A percentile compares a stretch with the other conserved stretches of the same genome.
These are phyloP conservation scores for Cyathus striatus DNA, from an alignment of 768 basidiomycete species.

Conservation along the genomic window DNA sequence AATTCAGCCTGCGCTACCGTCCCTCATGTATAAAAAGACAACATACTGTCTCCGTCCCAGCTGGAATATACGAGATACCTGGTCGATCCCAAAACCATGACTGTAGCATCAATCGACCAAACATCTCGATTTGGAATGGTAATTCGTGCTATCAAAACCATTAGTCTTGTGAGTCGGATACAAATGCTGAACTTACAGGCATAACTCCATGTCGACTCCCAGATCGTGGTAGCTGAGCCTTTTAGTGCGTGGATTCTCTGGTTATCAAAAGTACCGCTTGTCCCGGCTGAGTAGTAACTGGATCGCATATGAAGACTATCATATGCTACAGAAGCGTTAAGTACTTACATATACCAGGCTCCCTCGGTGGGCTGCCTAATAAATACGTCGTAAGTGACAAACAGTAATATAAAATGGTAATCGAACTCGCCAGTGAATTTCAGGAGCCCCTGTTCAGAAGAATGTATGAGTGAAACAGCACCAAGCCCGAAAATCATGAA, in stretches of 20 bases:
- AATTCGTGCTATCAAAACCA: constrained; percentile 15
- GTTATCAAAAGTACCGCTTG: constrained; percentile 23
- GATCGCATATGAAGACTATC: neutral
- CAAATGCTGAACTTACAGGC: constrained; percentile 10
- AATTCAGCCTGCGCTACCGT: neutral
- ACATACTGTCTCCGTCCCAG: constrained; percentile 24
- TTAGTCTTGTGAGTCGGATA: neutral
- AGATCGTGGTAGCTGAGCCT: constrained; percentile 24
- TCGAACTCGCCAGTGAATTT: constrained; percentile 20
- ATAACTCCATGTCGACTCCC: constrained; percentile 27
- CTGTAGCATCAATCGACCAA: constrained; percentile 28
- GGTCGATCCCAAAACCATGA: constrained; percentile 15
- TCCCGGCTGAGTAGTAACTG: constrained; percentile 27
- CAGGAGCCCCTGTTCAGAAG: constrained; percentile 19
- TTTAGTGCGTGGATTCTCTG: constrained; percentile 24
- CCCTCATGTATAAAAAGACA: no score
- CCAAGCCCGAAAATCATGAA: neutral
- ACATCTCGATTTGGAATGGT: constrained; percentile 25
- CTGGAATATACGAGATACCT: constrained; percentile 26
- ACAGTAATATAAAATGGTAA: neutral
- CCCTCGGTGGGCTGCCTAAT: constrained; percentile 14
- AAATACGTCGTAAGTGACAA: neutral
- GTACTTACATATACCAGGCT: constrained; percentile 23
- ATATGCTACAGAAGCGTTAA: neutral
- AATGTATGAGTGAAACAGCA: neutral